These are phyloP conservation scores for Phytopythium montanum DNA, from an alignment of 352 stramenopile species.

Conservation along the genomic window DNA sequence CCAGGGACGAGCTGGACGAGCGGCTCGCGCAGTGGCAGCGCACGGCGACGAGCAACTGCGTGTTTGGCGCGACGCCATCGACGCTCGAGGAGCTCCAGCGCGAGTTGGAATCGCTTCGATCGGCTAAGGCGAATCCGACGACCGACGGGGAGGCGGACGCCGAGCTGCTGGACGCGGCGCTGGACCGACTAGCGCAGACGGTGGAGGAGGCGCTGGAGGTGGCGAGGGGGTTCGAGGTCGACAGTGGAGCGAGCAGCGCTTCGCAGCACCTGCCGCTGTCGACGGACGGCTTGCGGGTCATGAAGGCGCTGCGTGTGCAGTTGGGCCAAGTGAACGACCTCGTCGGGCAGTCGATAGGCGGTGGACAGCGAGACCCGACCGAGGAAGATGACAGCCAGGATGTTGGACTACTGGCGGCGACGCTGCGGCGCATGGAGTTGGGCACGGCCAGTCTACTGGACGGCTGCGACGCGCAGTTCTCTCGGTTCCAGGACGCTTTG, in stretches of 20 bases:
- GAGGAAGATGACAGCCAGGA: conserved; percentile 14
- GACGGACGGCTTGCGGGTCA: conserved; percentile 13
- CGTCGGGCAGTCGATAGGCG: background rate
- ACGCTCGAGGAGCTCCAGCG: conserved; percentile 27
- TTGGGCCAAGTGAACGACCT: conserved; percentile 37
- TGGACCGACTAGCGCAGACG: conserved; percentile 12
- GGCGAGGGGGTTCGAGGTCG: background rate
- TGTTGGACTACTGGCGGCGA: conserved; percentile 27
- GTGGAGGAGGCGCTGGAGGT: background rate
- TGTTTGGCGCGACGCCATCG: conserved; percentile 41
- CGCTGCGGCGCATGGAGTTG: conserved; percentile 59
- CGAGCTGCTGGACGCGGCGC: background rate
- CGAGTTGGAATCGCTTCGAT: conserved; percentile 30
- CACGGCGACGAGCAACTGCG: conserved; percentile 42
- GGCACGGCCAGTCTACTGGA: conserved; percentile 57
- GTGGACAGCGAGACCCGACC: background rate
- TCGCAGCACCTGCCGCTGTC: background rate
- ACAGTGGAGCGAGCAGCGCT: conserved; percentile 7
- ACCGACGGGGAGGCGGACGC: background rate
- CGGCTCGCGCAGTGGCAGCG: conserved; percentile 33
- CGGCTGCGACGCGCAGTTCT: conserved; percentile 47
- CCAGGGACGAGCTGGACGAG: conserved; percentile 20
- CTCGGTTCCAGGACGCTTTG: conserved; percentile 36
- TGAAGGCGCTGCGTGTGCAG: conserved; percentile 42
- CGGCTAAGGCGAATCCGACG: conserved; percentile 6